Evolutionary conservation across 305 asterid species (phyloP).

Genomic region (Ilex paraguariensis): DNA sequence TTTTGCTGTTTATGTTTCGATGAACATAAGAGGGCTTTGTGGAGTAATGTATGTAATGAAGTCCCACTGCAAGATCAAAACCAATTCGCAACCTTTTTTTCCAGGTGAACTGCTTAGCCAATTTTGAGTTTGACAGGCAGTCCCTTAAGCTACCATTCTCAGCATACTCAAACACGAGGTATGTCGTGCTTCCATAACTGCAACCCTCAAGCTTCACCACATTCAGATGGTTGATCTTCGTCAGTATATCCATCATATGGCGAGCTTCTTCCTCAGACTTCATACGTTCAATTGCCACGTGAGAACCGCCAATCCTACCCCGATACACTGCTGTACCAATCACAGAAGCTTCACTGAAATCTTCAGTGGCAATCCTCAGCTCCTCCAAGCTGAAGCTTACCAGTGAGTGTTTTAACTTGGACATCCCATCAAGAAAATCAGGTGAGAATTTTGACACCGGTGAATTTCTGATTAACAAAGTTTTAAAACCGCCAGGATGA

Average conservation of each 20-base stretch:
- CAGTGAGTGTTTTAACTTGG: slow-evolving; percentile 18
- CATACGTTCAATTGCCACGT: slow-evolving; percentile 13
- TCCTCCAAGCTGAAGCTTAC: slow-evolving; percentile 16
- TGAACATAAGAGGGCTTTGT: slow-evolving; percentile 25
- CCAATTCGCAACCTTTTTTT: slow-evolving; percentile 12
- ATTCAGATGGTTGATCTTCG: slow-evolving; percentile 23
- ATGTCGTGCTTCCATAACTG: slow-evolving; percentile 14
- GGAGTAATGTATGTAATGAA: slow-evolving; percentile 22
- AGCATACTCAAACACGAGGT: slow-evolving; percentile 17
- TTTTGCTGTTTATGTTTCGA: slow-evolving; percentile 16
- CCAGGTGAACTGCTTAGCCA: slow-evolving; percentile 19
- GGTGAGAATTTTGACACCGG: slow-evolving; percentile 4
- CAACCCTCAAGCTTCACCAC: slow-evolving; percentile 20
- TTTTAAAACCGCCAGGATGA: too few species aligned
- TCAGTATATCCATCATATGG: slow-evolving; percentile 14
- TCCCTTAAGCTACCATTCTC: slow-evolving; percentile 18
- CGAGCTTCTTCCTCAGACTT: slow-evolving; percentile 15
- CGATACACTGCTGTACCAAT: slow-evolving; percentile 9
- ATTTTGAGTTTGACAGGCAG: slow-evolving; percentile 10
- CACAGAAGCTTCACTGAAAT: slow-evolving; percentile 11
- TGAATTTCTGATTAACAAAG: too few species aligned
- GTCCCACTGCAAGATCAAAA: slow-evolving; percentile 22
- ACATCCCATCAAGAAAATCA: slow-evolving; percentile 18
- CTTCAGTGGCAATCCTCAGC: slow-evolving; percentile 12
- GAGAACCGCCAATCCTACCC: slow-evolving; percentile 14